phyloP scores from a whole-genome alignment of 2,329 filamentous ascomycete species.

The Calonectria pseudoturangicola region DNA sequence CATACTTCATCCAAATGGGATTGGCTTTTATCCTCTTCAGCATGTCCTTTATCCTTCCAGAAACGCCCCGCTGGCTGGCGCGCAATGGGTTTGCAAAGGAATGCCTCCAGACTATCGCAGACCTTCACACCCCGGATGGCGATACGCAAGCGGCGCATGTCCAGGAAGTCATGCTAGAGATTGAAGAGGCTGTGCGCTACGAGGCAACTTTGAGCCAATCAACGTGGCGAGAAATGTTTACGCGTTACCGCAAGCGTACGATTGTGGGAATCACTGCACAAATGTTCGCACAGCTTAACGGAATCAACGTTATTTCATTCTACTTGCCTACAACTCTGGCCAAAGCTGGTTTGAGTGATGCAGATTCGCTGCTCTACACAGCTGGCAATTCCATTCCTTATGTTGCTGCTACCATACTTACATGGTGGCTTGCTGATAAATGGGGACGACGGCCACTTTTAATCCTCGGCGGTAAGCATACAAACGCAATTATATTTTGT shows the following conservation, averaged over 20 bases:
- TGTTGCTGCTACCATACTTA: constrained; percentile 61
- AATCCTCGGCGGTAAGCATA: constrained; percentile 48
- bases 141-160: constrained; percentile 59
- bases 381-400: constrained; percentile 63
- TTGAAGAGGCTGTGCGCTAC: constrained; percentile 37
- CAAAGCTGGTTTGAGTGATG: constrained; percentile 59
- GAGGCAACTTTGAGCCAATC: constrained; percentile 38
- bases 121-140: constrained; percentile 59
- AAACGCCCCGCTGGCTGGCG: constrained; percentile 64
- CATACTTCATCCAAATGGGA: constrained; percentile 44
- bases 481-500: background rate
- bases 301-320: constrained; percentile 65
- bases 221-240: constrained; percentile 62
- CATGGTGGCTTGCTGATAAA: constrained; percentile 63
- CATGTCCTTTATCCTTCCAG: constrained; percentile 53
- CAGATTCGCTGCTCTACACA: constrained; percentile 62
- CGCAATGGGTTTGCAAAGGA: constrained; percentile 58
- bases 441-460: constrained; percentile 63
- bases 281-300: constrained; percentile 64
- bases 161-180: constrained; percentile 57
- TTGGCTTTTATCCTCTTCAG: constrained; percentile 38
- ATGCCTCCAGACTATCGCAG: constrained; percentile 61
- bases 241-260: constrained; percentile 63
- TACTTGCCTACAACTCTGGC: constrained; percentile 62
- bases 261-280: constrained; percentile 63